These are phyloP conservation scores for Lobosporangium transversale DNA, from an alignment of 192 early-diverging fungal species.

Conservation along the genomic window DNA sequence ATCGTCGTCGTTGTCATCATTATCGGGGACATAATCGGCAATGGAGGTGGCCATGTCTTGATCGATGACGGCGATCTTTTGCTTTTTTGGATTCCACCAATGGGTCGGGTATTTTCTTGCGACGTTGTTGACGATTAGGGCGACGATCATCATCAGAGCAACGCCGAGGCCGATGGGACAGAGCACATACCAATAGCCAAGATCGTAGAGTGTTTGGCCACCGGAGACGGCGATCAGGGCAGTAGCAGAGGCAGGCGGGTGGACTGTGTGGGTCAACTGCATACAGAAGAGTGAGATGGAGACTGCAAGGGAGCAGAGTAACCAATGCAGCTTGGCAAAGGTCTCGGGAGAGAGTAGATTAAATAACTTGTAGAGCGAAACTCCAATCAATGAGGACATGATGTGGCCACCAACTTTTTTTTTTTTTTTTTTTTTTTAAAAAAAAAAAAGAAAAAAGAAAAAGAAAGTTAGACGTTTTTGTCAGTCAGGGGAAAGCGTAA, in stretches of 20 bases:
- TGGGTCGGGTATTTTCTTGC: conserved; percentile 61
- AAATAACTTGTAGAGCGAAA: conserved; percentile 56
- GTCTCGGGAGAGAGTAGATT: conserved; percentile 41
- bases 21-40: conserved; percentile 26
- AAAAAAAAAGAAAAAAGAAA: conserved; percentile 3
- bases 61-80: conserved; percentile 22
- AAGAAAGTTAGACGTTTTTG: neutral
- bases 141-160: conserved; percentile 55
- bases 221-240: conserved; percentile 61
- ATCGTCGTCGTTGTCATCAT: neutral
- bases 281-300: conserved; percentile 58
- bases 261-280: conserved; percentile 64
- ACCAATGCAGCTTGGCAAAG: conserved; percentile 55
- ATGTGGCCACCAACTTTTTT: conserved; percentile 53
- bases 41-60: conserved; percentile 37
- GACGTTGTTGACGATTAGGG: conserved; percentile 63
- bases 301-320: conserved; percentile 60
- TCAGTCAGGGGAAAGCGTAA: too few relatives aligned
- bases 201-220: conserved; percentile 45
- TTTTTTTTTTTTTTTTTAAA: too few relatives aligned
- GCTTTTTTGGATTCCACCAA: conserved; percentile 61
- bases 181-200: conserved; percentile 61
- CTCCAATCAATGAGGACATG: conserved; percentile 55
- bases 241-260: conserved; percentile 65
- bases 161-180: conserved; percentile 55